Evolutionary conservation across 176 grass and related monocot genomes (phyloP).

Genomic region (Triticum turgidum): DNA sequence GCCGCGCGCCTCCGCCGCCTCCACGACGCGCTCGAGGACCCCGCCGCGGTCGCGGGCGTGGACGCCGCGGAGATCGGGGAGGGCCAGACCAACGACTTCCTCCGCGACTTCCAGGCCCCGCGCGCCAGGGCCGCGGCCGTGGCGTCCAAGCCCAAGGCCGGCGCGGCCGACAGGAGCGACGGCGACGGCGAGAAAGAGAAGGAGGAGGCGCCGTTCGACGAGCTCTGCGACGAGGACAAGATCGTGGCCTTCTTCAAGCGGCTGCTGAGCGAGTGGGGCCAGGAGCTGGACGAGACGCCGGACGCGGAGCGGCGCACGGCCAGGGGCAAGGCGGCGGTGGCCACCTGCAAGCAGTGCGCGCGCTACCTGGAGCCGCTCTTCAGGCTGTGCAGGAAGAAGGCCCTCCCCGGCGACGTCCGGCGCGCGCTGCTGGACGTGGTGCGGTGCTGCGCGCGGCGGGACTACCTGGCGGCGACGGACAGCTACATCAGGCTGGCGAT

Average conservation of each 20-base stretch:
- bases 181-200: constrained; percentile 20
- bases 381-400: constrained; percentile 71
- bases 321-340: constrained; percentile 65
- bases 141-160: constrained; percentile 32
- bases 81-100: constrained; percentile 87
- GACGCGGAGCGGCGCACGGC: constrained; percentile 64
- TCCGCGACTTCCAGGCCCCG: constrained; percentile 62
- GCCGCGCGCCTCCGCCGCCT: constrained; percentile 42
- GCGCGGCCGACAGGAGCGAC: not conserved
- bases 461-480: constrained; percentile 73
- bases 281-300: constrained; percentile 66
- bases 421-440: constrained; percentile 56
- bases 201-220: constrained; percentile 45
- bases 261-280: constrained; percentile 64
- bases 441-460: constrained; percentile 59
- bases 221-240: constrained; percentile 75
- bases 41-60: constrained; percentile 35
- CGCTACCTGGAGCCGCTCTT: constrained; percentile 77
- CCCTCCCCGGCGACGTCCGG: constrained; percentile 51
- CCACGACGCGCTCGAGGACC: constrained; percentile 46
- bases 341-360: constrained; percentile 76
- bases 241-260: constrained; percentile 74
- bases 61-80: constrained; percentile 64
- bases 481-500: constrained; percentile 76
- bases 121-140: constrained; percentile 23